Percentiles rank a stretch among this genome's conserved stretches.
Conservation (phyloP, 2,329 filamentous ascomycete species). For the Immersiporthe knoxdaviesiana region DNA sequence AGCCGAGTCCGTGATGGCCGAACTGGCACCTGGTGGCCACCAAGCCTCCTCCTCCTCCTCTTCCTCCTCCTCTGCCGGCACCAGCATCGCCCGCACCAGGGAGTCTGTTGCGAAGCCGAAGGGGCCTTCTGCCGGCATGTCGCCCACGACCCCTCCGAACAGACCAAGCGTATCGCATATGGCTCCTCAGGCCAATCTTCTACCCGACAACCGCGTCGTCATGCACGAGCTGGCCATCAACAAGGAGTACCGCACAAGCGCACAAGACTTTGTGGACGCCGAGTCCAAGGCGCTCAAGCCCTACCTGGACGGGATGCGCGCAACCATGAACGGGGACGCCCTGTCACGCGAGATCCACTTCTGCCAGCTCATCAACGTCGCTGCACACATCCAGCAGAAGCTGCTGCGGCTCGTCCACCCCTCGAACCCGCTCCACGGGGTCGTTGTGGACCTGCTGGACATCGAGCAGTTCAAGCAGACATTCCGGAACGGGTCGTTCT, state of each 20-base stretch:
- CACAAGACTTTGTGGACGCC: conserved; percentile 61
- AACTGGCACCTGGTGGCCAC: conserved; percentile 42
- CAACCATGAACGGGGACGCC: conserved; percentile 60
- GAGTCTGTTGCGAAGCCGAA: conserved; percentile 31
- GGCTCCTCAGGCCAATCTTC: conserved; percentile 40
- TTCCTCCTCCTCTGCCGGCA: too few species aligned
- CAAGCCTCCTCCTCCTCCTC: too few species aligned
- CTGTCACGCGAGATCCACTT: conserved; percentile 68
- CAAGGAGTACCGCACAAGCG: conserved; percentile 73
- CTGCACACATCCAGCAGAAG: conserved; percentile 71
- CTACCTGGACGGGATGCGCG: conserved; percentile 61
- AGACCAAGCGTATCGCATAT: conserved; percentile 14
- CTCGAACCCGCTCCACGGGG: conserved; percentile 72
- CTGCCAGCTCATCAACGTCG: conserved; percentile 70
- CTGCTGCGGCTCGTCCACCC: conserved; percentile 72
- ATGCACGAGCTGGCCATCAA: conserved; percentile 82
- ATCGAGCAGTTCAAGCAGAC: conserved; percentile 71
- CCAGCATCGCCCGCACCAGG: neutral
- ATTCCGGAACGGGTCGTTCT: conserved; percentile 73
- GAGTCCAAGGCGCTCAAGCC: conserved; percentile 53
- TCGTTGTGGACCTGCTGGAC: conserved; percentile 77
- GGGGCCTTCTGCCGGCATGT: conserved; percentile 49
- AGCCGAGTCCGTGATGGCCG: conserved; percentile 43
- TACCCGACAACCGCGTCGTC: conserved; percentile 74
- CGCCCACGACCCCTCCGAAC: conserved; percentile 43